These are phyloP conservation scores for Aechmea fasciata DNA, from an alignment of 176 grass and related monocot species.

Conservation along the genomic window DNA sequence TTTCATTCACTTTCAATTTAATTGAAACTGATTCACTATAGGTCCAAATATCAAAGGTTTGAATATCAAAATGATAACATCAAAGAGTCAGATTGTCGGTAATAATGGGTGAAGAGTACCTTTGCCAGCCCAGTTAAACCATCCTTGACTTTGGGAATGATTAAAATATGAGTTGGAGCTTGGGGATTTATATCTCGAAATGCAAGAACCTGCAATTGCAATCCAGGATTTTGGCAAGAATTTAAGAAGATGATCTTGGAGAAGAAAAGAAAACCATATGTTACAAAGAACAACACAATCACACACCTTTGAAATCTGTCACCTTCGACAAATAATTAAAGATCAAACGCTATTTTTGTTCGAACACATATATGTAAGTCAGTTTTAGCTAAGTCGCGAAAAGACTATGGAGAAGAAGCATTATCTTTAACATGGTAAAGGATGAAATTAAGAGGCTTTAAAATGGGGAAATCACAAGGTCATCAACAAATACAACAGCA, in stretches of 20 bases:
- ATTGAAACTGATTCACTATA: too few relatives aligned
- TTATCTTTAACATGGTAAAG: too few relatives aligned
- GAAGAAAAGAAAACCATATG: neutral
- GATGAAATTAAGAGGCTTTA: too few relatives aligned
- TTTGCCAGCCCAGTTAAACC: constrained; percentile 77
- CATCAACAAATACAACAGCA: neutral
- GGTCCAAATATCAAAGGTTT: too few relatives aligned
- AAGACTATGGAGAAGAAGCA: too few relatives aligned
- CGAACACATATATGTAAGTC: too few relatives aligned
- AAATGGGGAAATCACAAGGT: too few relatives aligned
- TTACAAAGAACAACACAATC: neutral
- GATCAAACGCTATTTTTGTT: neutral
- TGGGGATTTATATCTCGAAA: constrained; percentile 92
- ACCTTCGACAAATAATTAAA: neutral
- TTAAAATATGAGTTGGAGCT: constrained; percentile 59
- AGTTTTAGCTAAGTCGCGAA: too few relatives aligned
- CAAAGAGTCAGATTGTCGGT: neutral
- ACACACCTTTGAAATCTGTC: neutral
- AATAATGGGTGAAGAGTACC: constrained; percentile 29
- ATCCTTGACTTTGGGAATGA: constrained; percentile 92
- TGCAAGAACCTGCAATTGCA: constrained; percentile 57
- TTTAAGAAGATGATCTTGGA: neutral
- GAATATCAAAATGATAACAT: neutral
- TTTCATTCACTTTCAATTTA: too few relatives aligned
- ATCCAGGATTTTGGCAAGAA: neutral